Percentiles rank a stretch among this genome's conserved stretches.
phyloP scores from a whole-genome alignment of 495 filamentous ascomycete species.

The Aspergillus heteromorphus region DNA sequence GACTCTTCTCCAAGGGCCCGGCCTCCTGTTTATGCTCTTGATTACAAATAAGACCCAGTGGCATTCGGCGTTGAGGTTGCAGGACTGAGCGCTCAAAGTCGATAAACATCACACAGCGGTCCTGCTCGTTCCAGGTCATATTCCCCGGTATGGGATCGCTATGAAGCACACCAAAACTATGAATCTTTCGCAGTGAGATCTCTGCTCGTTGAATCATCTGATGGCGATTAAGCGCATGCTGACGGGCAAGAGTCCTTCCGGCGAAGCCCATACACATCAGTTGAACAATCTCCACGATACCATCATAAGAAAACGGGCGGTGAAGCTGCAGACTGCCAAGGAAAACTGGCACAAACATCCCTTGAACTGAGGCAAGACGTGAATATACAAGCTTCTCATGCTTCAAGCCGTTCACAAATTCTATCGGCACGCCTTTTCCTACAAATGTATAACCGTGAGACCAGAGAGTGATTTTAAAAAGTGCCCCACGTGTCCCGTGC shows the following conservation, averaged over 20 bases:
- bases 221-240: not conserved
- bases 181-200: constrained; percentile 7
- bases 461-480: constrained; percentile 39
- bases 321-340: constrained; percentile 27
- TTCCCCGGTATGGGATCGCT: not conserved
- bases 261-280: constrained; percentile 30
- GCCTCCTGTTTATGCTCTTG: not conserved
- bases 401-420: constrained; percentile 18
- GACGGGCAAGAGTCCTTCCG: constrained; percentile 13
- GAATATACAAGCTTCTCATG: constrained; percentile 32
- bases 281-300: constrained; percentile 24
- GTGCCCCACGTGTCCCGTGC: constrained; percentile 30
- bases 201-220: constrained; percentile 7
- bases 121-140: constrained; percentile 4
- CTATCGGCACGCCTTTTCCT: constrained; percentile 33
- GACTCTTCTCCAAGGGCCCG: constrained; percentile 1
- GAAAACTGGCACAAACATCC: constrained; percentile 26
- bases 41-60: constrained; percentile 2
- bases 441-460: constrained; percentile 46
- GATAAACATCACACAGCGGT: constrained; percentile 16
- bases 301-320: constrained; percentile 28
- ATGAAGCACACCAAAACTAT: not conserved
- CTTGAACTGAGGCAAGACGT: constrained; percentile 26
- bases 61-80: constrained; percentile 2
- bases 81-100: constrained; percentile 15